Conservation (phyloP, 768 basidiomycete species). For the Naganishia antarctica region DNA sequence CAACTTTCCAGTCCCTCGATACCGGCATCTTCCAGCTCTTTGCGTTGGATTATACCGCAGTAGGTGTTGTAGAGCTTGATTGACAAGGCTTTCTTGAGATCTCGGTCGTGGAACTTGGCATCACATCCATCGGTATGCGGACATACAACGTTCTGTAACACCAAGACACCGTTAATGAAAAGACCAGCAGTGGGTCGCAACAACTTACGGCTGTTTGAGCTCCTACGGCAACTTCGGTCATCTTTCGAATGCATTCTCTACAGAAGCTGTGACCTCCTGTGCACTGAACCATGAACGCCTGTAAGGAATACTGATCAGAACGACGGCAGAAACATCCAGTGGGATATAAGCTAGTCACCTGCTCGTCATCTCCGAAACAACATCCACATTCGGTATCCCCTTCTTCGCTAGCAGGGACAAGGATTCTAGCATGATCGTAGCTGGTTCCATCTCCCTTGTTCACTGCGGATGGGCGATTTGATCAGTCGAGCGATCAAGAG, state of each 20-base stretch:
- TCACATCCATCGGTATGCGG: slow-evolving; percentile 73
- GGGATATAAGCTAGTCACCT: slow-evolving; percentile 57
- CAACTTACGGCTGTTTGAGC: slow-evolving; percentile 43
- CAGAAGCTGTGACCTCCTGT: slow-evolving; percentile 87
- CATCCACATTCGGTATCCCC: slow-evolving; percentile 80
- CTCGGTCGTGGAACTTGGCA: slow-evolving; percentile 56
- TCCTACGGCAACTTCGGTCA: slow-evolving; percentile 63
- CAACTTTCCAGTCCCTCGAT: slow-evolving; percentile 80
- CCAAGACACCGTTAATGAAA: not conserved
- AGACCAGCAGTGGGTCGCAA: slow-evolving; percentile 34
- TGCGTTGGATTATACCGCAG: slow-evolving; percentile 60
- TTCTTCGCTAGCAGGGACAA: slow-evolving; percentile 52
- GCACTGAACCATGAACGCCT: slow-evolving; percentile 85
- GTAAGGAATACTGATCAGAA: slow-evolving; percentile 16
- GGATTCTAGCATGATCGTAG: slow-evolving; percentile 52
- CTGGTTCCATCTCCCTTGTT: slow-evolving; percentile 46
- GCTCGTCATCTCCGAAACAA: slow-evolving; percentile 68
- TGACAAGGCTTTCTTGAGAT: slow-evolving; percentile 51
- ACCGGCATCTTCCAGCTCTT: slow-evolving; percentile 72
- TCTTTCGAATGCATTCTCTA: slow-evolving; percentile 61
- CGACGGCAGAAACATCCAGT: slow-evolving; percentile 3
- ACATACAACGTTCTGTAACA: slow-evolving; percentile 59
- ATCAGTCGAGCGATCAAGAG: no score
- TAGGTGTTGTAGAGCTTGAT: slow-evolving; percentile 65
- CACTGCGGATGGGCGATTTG: no score